A percentile compares a stretch with the other conserved stretches of the same genome.
Evolutionary conservation across 371 early-diverging fungal genomes (phyloP).

Genomic region (Funneliformis caledonium): DNA sequence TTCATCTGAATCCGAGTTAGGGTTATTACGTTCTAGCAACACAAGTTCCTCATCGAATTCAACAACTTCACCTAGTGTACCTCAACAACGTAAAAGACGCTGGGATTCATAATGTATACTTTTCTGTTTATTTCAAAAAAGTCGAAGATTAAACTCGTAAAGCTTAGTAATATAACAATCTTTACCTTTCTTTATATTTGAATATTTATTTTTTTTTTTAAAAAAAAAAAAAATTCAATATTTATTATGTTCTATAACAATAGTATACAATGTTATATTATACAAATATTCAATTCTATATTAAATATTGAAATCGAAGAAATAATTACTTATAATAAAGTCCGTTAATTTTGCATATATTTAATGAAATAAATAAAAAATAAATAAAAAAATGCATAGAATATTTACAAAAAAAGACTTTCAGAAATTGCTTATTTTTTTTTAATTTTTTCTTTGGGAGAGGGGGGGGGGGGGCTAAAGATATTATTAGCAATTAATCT

Average conservation of each 20-base stretch:
- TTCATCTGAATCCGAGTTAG: conserved; percentile 25
- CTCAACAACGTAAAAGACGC: conserved; percentile 24
- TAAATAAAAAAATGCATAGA: too few species aligned
- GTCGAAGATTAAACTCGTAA: too few species aligned
- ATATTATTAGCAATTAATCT: too few species aligned
- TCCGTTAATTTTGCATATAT: neutral
- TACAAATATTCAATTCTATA: neutral
- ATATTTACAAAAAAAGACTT: too few species aligned
- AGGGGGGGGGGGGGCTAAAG: too few species aligned
- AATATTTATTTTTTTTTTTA: neutral
- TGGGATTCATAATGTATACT: conserved; percentile 28
- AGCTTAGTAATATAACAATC: too few species aligned
- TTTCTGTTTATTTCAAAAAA: neutral
- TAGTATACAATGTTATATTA: neutral
- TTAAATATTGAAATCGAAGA: neutral
- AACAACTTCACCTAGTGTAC: neutral
- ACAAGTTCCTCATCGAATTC: neutral
- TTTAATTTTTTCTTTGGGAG: neutral
- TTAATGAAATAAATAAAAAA: too few species aligned
- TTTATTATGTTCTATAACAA: neutral
- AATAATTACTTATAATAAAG: too few species aligned
- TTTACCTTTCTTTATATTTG: neutral
- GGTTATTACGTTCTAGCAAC: conserved; percentile 13
- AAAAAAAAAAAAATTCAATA: too few species aligned
- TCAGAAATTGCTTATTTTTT: neutral